Base-by-base conservation (phyloP, 441 rosid genomes). In the Pelargonium australe region DNA sequence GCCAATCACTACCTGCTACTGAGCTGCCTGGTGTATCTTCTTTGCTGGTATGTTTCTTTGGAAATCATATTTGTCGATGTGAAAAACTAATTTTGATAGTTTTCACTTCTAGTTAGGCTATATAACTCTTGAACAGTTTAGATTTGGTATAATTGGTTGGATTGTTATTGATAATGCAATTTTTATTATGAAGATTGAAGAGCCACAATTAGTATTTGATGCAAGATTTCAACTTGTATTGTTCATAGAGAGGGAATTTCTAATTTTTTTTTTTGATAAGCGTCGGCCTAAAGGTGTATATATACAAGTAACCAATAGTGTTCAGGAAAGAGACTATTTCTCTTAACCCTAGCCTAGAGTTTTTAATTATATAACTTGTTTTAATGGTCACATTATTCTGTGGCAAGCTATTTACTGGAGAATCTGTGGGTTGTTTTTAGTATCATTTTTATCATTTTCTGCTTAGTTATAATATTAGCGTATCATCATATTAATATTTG, bases 1-100 rank as follows among this genome's bases (percentile, higher is more conserved):
- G 96, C 81, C 96, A 94, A 69, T 86, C 96, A 28, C 83, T 91
- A 68, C 98, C 98, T 25, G 96, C 93, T 7, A 94, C 97, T 4
- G 98, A 82, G 78, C 89, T 94, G 49, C 98, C 98, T 8, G 98
- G 95, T 6, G 97, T 94, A 76, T 89, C 98, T 68, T 87, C 97
- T 75, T 94, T 96, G 95, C 89, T 94, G 91, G 99, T 91, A 65
- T 13, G 83, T 80, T 72, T 79, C 69, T 66, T 53, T 11, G n/a
- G 5, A 49, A 67, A 49, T 12, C 17, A 34, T 19, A 25, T 31
- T 70, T 55, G 37, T 64, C 61, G 6, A 7, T 13, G 53, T 3
- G 19, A 13, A 51, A 1, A 12, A 64, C 60, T 49, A 16, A n/a
- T 74, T 70, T 70, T 37, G 58, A 57, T 68, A 37, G 17, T 25